Evolutionary conservation across 805 yeast genomes (phyloP).

Genomic region (Huiozyma naganishii): DNA sequence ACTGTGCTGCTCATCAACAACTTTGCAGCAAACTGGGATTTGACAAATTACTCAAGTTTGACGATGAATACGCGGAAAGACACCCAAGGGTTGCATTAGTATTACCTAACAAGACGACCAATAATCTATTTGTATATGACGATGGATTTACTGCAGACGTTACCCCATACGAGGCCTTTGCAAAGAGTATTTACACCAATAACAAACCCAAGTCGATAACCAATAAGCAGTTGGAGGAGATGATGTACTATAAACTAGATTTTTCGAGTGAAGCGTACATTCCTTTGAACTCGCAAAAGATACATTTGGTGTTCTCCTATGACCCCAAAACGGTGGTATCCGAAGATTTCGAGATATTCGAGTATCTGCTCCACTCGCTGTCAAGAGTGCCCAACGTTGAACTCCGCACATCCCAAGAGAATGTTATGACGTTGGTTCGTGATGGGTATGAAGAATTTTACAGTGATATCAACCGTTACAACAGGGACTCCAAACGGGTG

Average conservation of each 20-base stretch:
- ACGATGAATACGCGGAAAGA: conserved; percentile 8
- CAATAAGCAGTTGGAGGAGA: conserved; percentile 5
- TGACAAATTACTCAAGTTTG: conserved; percentile 20
- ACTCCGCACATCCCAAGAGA: conserved; percentile 43
- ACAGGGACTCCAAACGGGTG: conserved; percentile 25
- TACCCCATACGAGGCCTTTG: conserved; percentile 33
- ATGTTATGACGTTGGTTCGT: conserved; percentile 34
- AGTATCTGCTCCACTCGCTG: conserved; percentile 49
- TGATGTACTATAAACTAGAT: conserved; percentile 12
- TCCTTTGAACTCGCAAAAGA: conserved; percentile 13
- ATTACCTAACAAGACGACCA: conserved; percentile 35
- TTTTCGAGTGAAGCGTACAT: conserved; percentile 13
- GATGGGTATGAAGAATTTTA: conserved; percentile 26
- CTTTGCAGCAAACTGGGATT: conserved; percentile 46
- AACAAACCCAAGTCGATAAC: conserved; percentile 30
- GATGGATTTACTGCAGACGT: conserved; percentile 17
- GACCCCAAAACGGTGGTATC: conserved; percentile 33
- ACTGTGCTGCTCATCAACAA: conserved; percentile 41
- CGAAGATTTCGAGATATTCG: conserved; percentile 55
- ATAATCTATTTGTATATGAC: conserved; percentile 18
- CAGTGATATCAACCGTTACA: conserved; percentile 34
- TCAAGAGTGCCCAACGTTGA: conserved; percentile 48
- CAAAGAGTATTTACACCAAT: conserved; percentile 38
- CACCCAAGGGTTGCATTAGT: conserved; percentile 40
- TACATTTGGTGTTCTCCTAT: conserved; percentile 44